phyloP scores from a whole-genome alignment of 805 yeast species.

The Ogataea populi-albae region DNA sequence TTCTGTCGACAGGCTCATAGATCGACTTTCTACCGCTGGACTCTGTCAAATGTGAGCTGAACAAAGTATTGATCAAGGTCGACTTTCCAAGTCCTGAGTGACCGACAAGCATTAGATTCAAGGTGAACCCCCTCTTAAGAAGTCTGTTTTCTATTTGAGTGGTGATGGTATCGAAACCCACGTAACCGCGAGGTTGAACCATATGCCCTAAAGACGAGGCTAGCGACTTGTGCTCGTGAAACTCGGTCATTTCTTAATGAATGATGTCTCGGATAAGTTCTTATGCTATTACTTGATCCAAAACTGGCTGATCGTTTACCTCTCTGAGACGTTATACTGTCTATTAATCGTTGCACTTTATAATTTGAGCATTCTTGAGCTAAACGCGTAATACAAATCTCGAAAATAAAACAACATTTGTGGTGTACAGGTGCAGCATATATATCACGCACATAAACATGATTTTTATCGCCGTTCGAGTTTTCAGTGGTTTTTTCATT shows the following conservation, averaged over 20 bases:
- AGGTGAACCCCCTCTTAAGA: slow-evolving; percentile 89
- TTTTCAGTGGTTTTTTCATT: too few species aligned
- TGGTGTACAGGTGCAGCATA: too few species aligned
- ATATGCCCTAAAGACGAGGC: slow-evolving; percentile 1
- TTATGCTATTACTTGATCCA: too few species aligned
- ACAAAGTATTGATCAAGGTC: slow-evolving; percentile 85
- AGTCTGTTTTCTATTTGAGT: slow-evolving; percentile 90
- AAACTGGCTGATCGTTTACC: too few species aligned
- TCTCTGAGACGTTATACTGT: too few species aligned
- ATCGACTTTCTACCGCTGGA: slow-evolving; percentile 69
- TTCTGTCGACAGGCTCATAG: slow-evolving; percentile 74
- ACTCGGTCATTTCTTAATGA: slow-evolving; percentile 3
- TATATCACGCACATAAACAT: too few species aligned
- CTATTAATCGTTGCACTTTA: too few species aligned
- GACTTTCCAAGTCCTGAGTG: slow-evolving; percentile 93
- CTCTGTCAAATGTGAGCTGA: slow-evolving; percentile 74
- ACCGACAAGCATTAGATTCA: slow-evolving; percentile 92
- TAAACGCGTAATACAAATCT: too few species aligned
- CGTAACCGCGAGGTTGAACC: slow-evolving; percentile 66
- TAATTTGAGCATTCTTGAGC: too few species aligned
- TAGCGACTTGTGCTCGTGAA: slow-evolving; percentile 1
- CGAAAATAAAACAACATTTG: too few species aligned
- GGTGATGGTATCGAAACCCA: slow-evolving; percentile 96
- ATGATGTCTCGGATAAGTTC: too few species aligned
- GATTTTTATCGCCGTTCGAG: too few species aligned